Evolutionary conservation across 176 grass and related monocot species (phyloP).

Genomic region (Aegilops bicornis): DNA sequence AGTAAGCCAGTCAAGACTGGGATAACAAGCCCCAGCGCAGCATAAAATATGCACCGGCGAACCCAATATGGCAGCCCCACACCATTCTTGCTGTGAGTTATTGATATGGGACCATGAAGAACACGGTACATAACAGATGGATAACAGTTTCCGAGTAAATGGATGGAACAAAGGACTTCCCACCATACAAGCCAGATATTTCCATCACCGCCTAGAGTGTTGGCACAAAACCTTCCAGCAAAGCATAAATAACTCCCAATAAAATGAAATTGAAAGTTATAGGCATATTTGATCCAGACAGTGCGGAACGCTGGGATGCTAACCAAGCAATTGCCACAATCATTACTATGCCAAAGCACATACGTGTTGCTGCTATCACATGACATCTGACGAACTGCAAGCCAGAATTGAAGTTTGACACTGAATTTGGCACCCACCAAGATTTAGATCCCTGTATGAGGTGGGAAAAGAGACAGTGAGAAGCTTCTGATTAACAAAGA

Average conservation of each 20-base stretch:
- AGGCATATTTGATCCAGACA: slow-evolving; percentile 70
- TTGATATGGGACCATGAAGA: slow-evolving; percentile 67
- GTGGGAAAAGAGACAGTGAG: background rate
- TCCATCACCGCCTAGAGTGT: slow-evolving; percentile 69
- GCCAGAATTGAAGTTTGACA: slow-evolving; percentile 69
- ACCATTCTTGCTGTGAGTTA: slow-evolving; percentile 31
- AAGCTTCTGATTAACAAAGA: slow-evolving; percentile 7
- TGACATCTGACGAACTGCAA: slow-evolving; percentile 72
- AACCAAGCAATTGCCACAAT: slow-evolving; percentile 75
- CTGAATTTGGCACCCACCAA: slow-evolving; percentile 83
- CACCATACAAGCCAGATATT: slow-evolving; percentile 79
- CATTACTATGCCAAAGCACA: slow-evolving; percentile 86
- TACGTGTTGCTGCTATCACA: slow-evolving; percentile 51
- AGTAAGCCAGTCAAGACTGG: slow-evolving; percentile 70
- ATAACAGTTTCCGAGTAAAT: slow-evolving; percentile 76
- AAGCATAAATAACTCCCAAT: slow-evolving; percentile 71
- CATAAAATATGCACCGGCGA: slow-evolving; percentile 65
- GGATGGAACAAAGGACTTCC: slow-evolving; percentile 69
- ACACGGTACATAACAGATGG: slow-evolving; percentile 55
- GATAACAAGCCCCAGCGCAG: slow-evolving; percentile 56
- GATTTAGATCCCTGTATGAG: slow-evolving; percentile 68
- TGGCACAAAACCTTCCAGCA: slow-evolving; percentile 72
- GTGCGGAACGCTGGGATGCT: slow-evolving; percentile 57
- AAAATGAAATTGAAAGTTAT: slow-evolving; percentile 78
- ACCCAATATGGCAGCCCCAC: slow-evolving; percentile 56